Base-by-base conservation (phyloP, 1,284 basidiomycete genomes). In the Leccinum fallax region DNA sequence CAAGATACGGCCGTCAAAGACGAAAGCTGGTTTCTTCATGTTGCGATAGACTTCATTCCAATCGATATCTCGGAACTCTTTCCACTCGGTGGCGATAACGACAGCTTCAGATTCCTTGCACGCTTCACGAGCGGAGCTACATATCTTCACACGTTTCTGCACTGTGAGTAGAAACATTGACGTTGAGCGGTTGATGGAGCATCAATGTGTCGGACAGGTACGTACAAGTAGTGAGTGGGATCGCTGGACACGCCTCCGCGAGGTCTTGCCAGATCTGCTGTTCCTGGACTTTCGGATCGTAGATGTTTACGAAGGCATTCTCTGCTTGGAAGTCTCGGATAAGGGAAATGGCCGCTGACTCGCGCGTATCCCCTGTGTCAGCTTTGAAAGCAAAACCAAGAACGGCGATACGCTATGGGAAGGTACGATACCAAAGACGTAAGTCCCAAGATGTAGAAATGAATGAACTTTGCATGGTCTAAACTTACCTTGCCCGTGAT, bases 311-410 rank as follows among this genome's bases (percentile, higher is more conserved):
- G 59, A 87, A 79, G 5, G 97, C 96, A 66, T 87, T 88, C 81
- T 99, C 97, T 54, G 88, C 85, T 67, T 90, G 84, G 86, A 99
- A 99, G 83, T 97, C 90, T 71, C 89, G 89, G 80, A 96, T 91
- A 67, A 99, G 87, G 21, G 94, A 92, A 79, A 98, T 98, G 24
- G 97, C 88, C n/a, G 97, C 90, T 8, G 95, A 96, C 81, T 98
- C 97, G 76, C 97, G 94, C 58, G 95, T 97, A 77, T 98, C 95
- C 66, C 95, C 95, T 24, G 95, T 98, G 78, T 97, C 95, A 55
- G 94, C 94, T 82, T 96, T 96, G 87, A 95, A 96, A 6, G 94
- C 94, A 74, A 97, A 97, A 19, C 97, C 97, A 56, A 99, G 89
- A 53, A 99, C 91, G 53, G 97, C 94, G 71, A 99, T 95, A 74